Evolutionary conservation across 139 green algal genomes (phyloP), one percentile per base, ranked within the genome.

Genomic region (Monoraphidium neglectum): DNA sequence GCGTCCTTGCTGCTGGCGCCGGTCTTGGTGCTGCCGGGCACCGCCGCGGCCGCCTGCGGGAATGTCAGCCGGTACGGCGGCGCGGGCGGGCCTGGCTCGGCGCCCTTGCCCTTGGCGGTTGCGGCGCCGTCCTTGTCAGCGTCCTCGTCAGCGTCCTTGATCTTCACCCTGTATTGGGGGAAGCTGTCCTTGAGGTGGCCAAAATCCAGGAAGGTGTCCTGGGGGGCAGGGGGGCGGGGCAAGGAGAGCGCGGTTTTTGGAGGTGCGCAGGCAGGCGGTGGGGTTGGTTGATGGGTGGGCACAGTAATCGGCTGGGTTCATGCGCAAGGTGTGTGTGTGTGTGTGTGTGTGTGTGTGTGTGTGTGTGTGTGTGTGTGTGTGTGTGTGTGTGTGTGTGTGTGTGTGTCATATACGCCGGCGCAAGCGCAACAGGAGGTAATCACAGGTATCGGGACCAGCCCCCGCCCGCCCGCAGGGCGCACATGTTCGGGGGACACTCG

Each of bases 191-290:
- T 70, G 69, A 99, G 53, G 84, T 99, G 96, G 28, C 93, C 67
- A 26, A 77, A 83, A 67, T 98, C 91, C 53, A 98, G 85, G 87
- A 99, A 99, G 0, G 96, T 99, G 86, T 99, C 96, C 73, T 79
- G 63, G 3, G 24, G 18, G 15, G 33, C 38, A 21, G 43, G 43
- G 8, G 43, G 8, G 43, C 43, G 43, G 43, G 12, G 8, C 8
- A 12, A 51, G 43, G 43, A 8, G 43, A 12, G 43, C 8, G 43
- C 43, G 43, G 43, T 51, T 51, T 51, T 35, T 12, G 28, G 66
- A 32, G 32, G 38, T 57, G 43, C 43, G 43, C 43, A 12, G 43
- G 8, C 43, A 51, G 12, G 43, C 43, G 12, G 43, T 60, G 40
- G 30, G 46, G 30, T 13, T 37, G 5, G 43, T 51, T 12, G 12